Evolutionary conservation across 2,329 filamentous ascomycete genomes (phyloP), one percentile per base, ranked within the genome.

Genomic region (Colletotrichum cordylinicola): DNA sequence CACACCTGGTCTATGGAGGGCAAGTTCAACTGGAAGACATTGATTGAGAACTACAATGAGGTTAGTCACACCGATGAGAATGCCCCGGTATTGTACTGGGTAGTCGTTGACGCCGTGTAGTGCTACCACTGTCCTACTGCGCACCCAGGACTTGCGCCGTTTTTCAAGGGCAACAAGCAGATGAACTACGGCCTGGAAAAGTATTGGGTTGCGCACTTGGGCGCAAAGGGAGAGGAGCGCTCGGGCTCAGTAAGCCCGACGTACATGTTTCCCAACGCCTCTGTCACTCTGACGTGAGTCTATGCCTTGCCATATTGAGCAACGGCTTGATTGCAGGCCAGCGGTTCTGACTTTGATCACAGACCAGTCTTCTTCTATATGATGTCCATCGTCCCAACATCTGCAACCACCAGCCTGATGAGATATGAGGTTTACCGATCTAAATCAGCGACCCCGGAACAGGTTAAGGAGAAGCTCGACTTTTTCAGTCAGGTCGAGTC

Each of bases 351-450:
- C 52, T 0, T 56, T n/a, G 13, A 24, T 27, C 24, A 24, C 52
- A 56, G 52, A 27, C 52, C 52, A 21, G 52, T 56, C 0, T 56
- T 56, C 52, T 56, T 56, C 52, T 56, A 56, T 15, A 56, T 56
- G 52, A 56, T 56, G 52, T 56, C 52, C 6, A 56, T 56, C 21
- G 52, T 56, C 21, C 52, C 52, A 13, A 15, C 83, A 3, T 82
- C 87, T 2, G 62, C 35, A 16, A 85, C 83, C 15, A 83, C 81
- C 6, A 86, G 83, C 16, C 82, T 82, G 55, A 88, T 90, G 80
- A 85, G 86, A 75, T 88, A 89, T 78, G 87, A 90, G 78, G 86
- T 90, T n/a, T 90, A 86, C 82, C 85, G 87, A 71, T 86, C 89
- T 81, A 86, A 86, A 68, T 80, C 87, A 77, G 85, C 1, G 85